phyloP scores from a whole-genome alignment of 176 grass and related monocot genomes.

The Musa troglodytarum region DNA sequence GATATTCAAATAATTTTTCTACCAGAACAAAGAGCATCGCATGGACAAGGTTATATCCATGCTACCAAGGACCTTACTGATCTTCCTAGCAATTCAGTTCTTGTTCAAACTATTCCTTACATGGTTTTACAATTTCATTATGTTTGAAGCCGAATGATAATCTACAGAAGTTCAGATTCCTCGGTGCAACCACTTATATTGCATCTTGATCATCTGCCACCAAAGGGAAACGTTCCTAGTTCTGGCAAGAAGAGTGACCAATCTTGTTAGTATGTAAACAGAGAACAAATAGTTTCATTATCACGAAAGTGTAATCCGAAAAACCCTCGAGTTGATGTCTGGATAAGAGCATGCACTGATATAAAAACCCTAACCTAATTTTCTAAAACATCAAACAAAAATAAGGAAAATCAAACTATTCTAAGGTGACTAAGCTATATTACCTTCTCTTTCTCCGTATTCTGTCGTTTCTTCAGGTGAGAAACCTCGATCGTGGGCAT shows the following conservation, averaged over 20 bases:
- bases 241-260: no score
- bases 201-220: no score
- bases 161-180: no score
- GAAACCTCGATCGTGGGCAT: constrained; percentile 79
- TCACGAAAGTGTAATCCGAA: not conserved
- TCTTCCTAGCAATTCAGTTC: not conserved
- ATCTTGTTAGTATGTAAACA: no score
- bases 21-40: not conserved
- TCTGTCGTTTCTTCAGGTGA: constrained; percentile 64
- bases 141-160: no score
- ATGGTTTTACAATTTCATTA: no score
- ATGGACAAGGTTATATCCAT: not conserved
- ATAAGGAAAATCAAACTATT: not conserved
- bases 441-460: constrained; percentile 53
- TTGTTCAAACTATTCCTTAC: not conserved
- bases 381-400: not conserved
- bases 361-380: not conserved
- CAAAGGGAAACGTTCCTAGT: no score
- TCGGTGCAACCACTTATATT: no score
- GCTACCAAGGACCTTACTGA: not conserved
- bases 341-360: no score
- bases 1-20: no score
- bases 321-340: not conserved
- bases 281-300: not conserved
- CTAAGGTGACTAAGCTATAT: constrained; percentile 24